Base-by-base conservation (phyloP, 352 stramenopile genomes). In the Phytophthora constricta region DNA sequence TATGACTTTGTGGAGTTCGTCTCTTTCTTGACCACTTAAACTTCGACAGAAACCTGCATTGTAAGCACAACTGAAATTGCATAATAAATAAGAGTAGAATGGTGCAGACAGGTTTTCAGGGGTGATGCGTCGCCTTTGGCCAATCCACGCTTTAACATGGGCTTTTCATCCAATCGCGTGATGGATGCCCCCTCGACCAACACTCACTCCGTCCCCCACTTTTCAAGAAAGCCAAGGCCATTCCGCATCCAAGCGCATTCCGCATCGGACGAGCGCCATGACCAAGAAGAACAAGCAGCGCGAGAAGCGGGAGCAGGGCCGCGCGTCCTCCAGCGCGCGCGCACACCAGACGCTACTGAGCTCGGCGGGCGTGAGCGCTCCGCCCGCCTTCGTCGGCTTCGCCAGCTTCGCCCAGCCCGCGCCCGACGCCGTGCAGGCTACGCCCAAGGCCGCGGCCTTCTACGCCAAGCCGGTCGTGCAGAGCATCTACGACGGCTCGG, bases 201-300 rank as follows among this genome's bases (percentile, higher is more conserved):
- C 67, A 75, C 56, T 75, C 67, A 72, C 58, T 5, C 25, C 17
- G 34, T 7, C 45, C 34, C 42, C 25, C 39, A 41, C 50, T 16
- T n/a, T n/a, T n/a, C n/a, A n/a, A n/a, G n/a, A n/a, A n/a, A n/a
- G n/a, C n/a, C n/a, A n/a, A 47, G 19, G 16, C 16, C 23, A 42
- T 54, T 62, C 53, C 45, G 31, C 46, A 34, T 57, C 26, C 17
- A 31, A 39, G 19, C 5, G n/a, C 17, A n/a, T 33, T 33, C 17
- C 41, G 41, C 14, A 31, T 25, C 22, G 52, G n/a, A 20, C 28
- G 17, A 47, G 22, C 22, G 27, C 11, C 5, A 82, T 82, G 74
- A 52, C 67, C 49, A 90, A 90, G 81, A 92, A 88, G 68, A 96
- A 92, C 78, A 94, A 95, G 71, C 88, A 96, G 78, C 86, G 86